These are phyloP conservation scores for Saccharomyces uvarum DNA, from an alignment of 1,139 yeast species.

Conservation along the genomic window DNA sequence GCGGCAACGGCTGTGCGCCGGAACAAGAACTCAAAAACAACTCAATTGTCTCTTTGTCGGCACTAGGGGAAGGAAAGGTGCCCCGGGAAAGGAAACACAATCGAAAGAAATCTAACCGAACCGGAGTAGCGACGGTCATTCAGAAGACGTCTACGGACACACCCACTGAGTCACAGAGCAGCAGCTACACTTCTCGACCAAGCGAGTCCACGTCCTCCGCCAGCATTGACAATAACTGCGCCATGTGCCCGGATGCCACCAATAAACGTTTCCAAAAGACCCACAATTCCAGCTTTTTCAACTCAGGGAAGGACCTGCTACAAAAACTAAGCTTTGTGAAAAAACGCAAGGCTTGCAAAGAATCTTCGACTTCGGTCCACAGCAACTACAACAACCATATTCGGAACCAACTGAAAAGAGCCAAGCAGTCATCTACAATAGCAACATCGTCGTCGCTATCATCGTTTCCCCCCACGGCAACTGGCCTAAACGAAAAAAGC, in stretches of 20 bases:
- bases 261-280: background rate
- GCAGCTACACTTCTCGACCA: background rate
- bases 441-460: background rate
- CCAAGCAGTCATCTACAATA: background rate
- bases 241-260: background rate
- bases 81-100: background rate
- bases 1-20: background rate
- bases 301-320: background rate
- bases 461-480: background rate
- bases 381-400: background rate
- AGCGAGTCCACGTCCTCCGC: background rate
- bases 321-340: background rate
- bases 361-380: background rate
- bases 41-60: background rate
- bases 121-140: background rate
- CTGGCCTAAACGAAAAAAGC: background rate
- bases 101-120: background rate
- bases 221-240: background rate
- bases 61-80: background rate
- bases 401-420: background rate
- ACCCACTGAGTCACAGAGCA: background rate
- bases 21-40: background rate
- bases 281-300: background rate
- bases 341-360: background rate
- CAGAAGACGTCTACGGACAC: background rate